These are phyloP conservation scores for Hericium rajendrae DNA, from an alignment of 768 basidiomycete species.

Conservation along the genomic window DNA sequence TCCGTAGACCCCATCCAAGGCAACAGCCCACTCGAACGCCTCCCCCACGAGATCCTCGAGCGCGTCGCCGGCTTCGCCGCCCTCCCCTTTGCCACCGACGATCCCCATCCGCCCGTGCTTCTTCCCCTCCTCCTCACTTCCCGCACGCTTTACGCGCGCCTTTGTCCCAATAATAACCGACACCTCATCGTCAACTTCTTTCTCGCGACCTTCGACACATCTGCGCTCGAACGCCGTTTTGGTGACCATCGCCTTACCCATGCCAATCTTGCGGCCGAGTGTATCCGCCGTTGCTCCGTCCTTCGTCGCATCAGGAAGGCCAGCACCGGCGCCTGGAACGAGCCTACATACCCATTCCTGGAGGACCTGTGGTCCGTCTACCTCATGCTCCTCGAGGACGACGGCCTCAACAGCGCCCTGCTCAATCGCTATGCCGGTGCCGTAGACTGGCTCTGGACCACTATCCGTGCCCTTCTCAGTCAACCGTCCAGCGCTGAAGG, in stretches of 20 bases:
- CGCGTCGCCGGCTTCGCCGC: background rate
- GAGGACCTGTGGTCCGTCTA: background rate
- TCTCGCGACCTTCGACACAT: background rate
- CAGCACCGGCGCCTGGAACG: background rate
- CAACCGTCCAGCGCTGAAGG: background rate
- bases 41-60: background rate
- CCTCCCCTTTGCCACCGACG: background rate
- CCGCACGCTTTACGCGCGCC: background rate
- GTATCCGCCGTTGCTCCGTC: background rate
- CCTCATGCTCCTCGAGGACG: background rate
- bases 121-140: background rate
- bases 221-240: background rate
- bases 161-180: background rate
- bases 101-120: background rate
- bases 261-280: background rate
- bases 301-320: background rate
- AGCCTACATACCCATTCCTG: background rate
- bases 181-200: background rate
- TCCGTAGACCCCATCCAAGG: no score
- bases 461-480: background rate
- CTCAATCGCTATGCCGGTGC: background rate
- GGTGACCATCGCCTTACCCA: background rate
- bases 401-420: background rate
- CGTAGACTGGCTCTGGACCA: background rate
- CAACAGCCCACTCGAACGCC: background rate